Evolutionary conservation across 1,139 yeast genomes (phyloP).

Genomic region (Blastobotrys malaysiensis): DNA sequence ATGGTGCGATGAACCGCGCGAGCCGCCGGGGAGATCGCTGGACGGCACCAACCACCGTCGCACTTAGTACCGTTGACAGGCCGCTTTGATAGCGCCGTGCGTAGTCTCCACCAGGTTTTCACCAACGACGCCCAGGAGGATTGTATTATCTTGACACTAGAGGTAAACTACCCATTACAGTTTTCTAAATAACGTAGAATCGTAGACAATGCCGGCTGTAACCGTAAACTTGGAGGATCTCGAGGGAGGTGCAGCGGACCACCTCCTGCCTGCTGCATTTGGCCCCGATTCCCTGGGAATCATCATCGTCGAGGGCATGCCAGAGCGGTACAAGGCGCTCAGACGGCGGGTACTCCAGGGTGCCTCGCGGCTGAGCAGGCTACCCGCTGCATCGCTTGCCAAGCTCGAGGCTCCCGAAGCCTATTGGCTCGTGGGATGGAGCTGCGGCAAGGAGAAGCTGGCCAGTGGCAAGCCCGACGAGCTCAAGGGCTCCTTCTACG

Average conservation of each 20-base stretch:
- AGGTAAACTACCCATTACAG: neutral
- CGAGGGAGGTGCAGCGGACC: conserved; percentile 34
- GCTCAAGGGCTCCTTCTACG: conserved; percentile 55
- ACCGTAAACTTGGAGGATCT: conserved; percentile 38
- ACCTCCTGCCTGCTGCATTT: conserved; percentile 43
- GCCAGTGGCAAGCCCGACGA: conserved; percentile 41
- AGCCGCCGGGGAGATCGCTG: too few species aligned
- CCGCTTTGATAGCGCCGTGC: neutral
- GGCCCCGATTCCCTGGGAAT: conserved; percentile 55
- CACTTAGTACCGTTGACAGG: too few species aligned
- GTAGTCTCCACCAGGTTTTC: neutral
- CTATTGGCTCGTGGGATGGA: conserved; percentile 58
- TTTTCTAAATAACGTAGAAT: neutral
- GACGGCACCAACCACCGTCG: too few species aligned
- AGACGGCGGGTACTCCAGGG: conserved; percentile 42
- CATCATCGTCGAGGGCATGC: conserved; percentile 45
- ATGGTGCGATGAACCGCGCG: neutral
- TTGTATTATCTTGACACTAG: too few species aligned
- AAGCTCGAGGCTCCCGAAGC: conserved; percentile 45
- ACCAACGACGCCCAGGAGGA: too few species aligned
- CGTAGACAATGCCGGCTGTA: conserved; percentile 14
- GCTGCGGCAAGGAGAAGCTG: conserved; percentile 54
- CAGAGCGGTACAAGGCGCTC: conserved; percentile 37
- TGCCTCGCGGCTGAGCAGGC: conserved; percentile 44
- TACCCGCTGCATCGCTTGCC: conserved; percentile 36